Evolutionary conservation across 2,329 filamentous ascomycete species (phyloP), one percentile per base, ranked within the genome.

Genomic region (Penicillium sp.): DNA sequence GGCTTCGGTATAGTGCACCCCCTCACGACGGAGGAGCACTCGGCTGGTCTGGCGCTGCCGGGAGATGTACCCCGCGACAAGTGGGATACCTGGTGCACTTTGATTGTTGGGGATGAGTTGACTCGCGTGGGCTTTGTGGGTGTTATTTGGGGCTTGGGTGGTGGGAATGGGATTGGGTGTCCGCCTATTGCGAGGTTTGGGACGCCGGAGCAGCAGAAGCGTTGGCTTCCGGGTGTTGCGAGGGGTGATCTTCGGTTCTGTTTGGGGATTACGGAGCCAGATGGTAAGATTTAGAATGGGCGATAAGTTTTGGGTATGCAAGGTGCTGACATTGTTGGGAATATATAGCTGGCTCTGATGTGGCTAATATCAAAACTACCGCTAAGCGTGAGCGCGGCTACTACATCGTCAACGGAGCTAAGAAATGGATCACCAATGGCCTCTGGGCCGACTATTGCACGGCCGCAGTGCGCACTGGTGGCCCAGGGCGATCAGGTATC

Each of bases 391-490:
- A 84, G 40, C 84, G 83, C 0, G 77, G 80, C 37, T 72, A 78
- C 53, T 90, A 89, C 67, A 70, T 88, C 38, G 86, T 90, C n/a
- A 89, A 88, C 60, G 88, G 88, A 0, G 82, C 83, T 55, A 90
- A 90, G 79, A 89, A 89, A 72, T 89, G 87, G 86, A 89, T 90
- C 66, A 89, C 88, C 0, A 86, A 86, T 51, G 84, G 81, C 15
- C 82, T 85, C 1, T 87, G 82, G 80, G 85, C 87, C 13, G 82
- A 86, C 53, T 86, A 87, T 71, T 84, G 85, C 73, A 88, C 87
- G 0, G 86, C 87, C 13, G 88, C 87, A 1, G 79, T 80, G 55
- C 79, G 85, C 22, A 82, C 89, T 0, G 89, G 88, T 17, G 88
- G 86, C 0, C 82, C 85, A 0, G 87, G 87, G 0, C 80, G 85